Percentiles rank a stretch among this genome's conserved stretches.
Conservation (phyloP, 768 basidiomycete genomes). For the Hypsizygus marmoreus region DNA sequence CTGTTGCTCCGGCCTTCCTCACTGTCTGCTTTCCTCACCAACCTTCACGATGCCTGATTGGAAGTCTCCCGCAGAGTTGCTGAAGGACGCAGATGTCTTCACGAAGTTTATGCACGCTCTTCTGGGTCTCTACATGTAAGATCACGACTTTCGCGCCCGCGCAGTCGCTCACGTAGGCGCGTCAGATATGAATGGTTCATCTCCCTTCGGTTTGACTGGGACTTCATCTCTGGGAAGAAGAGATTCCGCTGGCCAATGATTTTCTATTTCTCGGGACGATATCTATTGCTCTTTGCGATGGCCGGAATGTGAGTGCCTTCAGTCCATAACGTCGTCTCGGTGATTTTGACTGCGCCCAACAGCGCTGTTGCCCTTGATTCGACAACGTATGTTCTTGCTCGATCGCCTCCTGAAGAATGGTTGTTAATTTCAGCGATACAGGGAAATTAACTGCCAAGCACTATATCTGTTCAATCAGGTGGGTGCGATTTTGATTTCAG, state of each 20-base stretch:
- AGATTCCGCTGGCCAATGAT: conserved; percentile 68
- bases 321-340: background rate
- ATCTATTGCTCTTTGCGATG: conserved; percentile 63
- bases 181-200: conserved; percentile 64
- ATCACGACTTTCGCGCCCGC: conserved; percentile 1
- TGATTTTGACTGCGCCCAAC: background rate
- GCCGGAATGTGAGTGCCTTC: conserved; percentile 60
- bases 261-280: conserved; percentile 71
- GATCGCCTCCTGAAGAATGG: background rate
- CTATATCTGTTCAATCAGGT: conserved; percentile 68
- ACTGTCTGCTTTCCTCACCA: background rate
- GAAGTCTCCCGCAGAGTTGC: conserved; percentile 49
- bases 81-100: conserved; percentile 46
- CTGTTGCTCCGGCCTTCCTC: conserved; percentile 4
- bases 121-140: conserved; percentile 58
- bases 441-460: conserved; percentile 59
- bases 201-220: conserved; percentile 66
- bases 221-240: conserved; percentile 55
- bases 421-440: conserved; percentile 16
- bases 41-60: conserved; percentile 51
- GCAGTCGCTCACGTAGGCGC: background rate
- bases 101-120: conserved; percentile 58
- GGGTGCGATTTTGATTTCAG: conserved; percentile 10
- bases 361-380: conserved; percentile 57
- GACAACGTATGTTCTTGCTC: conserved; percentile 32